Evolutionary conservation across 768 basidiomycete species (phyloP), one percentile per base, ranked within the genome.

Genomic region (Trametes cingulata): DNA sequence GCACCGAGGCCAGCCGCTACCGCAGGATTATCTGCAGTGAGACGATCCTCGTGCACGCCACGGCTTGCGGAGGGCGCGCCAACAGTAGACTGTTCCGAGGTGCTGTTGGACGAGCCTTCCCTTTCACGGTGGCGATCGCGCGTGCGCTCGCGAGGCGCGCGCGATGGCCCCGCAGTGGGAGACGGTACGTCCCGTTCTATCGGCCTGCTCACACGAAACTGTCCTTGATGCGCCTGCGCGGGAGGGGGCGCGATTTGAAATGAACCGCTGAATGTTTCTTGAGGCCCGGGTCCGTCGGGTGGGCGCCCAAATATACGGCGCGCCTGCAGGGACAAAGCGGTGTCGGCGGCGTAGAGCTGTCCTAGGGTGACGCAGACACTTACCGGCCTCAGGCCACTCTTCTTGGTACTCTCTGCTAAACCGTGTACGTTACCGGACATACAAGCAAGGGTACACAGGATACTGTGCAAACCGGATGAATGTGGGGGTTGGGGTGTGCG

Each of bases 261-360:
- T 25, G 25, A 25, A 27, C 61, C 50, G 20, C 35, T 42, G 29
- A 53, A 62, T 1, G 55, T 56, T 27, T 62, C 36, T 29, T 62
- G 61, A 6, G 61, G 61, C 10, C 61, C 61, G 2, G 61, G 55
- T 22, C 25, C 54, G 2, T 56, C 56, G 9, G 20, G 29, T 6
- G 61, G 61, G 14, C 61, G 42, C 9, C 61, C 61, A 49, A 62
- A 62, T n/a, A 41, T 13, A 25, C 61, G 61, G 17, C 61, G 55
- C 45, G 61, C 49, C 61, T 62, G 51, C 35, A 52, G 25, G n/a
- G 29, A 48, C 36, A 24, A 29, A 29, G 20, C 35, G 5, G 29
- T 33, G 49, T 53, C 7, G 45, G 39, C 19, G 39, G n/a, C 22
- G 14, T 37, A 40, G 29, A 27, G 15, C 17, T 43, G 33, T 42